A percentile compares a stretch with the other conserved stretches of the same genome.
These are phyloP conservation scores for Lasiodiplodia theobromae DNA, from an alignment of 2,329 filamentous ascomycete species.

Conservation along the genomic window DNA sequence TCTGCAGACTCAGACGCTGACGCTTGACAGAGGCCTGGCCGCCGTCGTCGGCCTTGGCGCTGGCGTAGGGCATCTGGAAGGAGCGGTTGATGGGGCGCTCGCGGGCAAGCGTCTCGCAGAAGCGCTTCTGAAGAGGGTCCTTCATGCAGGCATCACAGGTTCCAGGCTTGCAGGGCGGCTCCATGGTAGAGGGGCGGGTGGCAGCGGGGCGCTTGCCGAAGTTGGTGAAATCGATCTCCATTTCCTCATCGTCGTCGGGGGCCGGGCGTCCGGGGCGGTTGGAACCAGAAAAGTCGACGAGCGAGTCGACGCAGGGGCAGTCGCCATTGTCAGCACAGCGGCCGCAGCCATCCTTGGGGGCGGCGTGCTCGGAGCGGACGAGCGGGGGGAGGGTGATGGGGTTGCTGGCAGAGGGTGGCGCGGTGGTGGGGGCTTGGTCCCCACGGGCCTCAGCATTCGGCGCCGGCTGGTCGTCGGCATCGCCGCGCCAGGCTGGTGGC, in stretches of 20 bases:
- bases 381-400: slow-evolving; percentile 29
- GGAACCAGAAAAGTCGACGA: slow-evolving; percentile 27
- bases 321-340: slow-evolving; percentile 34
- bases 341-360: slow-evolving; percentile 29
- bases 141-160: slow-evolving; percentile 45
- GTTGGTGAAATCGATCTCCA: slow-evolving; percentile 46
- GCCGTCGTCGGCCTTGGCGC: slow-evolving; percentile 23
- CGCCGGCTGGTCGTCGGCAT: slow-evolving; percentile 19
- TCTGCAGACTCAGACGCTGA: slow-evolving; percentile 9
- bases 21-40: slow-evolving; percentile 25
- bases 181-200: slow-evolving; percentile 24
- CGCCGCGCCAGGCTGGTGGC: slow-evolving; percentile 30
- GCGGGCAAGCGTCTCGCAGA: slow-evolving; percentile 30
- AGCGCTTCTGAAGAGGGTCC: slow-evolving; percentile 41
- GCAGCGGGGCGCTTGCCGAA: slow-evolving; percentile 26
- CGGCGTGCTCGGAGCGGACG: slow-evolving; percentile 21
- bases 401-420: slow-evolving; percentile 3
- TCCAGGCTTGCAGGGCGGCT: slow-evolving; percentile 37
- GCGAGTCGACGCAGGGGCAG: slow-evolving; percentile 43
- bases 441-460: slow-evolving; percentile 25
- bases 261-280: slow-evolving; percentile 31
- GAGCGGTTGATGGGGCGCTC: slow-evolving; percentile 28
- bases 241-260: slow-evolving; percentile 32
- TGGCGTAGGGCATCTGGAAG: slow-evolving; percentile 20
- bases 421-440: slow-evolving; percentile 17